Conservation (phyloP, 176 grass and related monocot genomes). For the Sorghum bicolor region DNA sequence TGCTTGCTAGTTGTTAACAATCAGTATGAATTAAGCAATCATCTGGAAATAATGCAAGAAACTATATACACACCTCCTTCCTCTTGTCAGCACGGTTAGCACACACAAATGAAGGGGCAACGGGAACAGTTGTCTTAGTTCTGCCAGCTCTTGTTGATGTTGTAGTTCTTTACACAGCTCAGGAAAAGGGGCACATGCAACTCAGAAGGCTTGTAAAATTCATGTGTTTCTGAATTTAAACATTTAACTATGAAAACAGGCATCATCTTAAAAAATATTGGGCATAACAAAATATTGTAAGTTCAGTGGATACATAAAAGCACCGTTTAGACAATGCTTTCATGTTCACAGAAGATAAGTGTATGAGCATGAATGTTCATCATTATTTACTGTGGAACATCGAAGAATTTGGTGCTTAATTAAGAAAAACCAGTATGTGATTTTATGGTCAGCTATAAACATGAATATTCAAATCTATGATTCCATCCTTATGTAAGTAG, state of each 20-base stretch:
- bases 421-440: neutral
- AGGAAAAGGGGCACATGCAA: slow-evolving; percentile 45
- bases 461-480: neutral
- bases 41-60: slow-evolving; percentile 11
- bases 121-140: slow-evolving; percentile 51
- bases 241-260: neutral
- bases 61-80: slow-evolving; percentile 47
- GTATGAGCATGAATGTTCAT: neutral
- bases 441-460: slow-evolving; percentile 4
- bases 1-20: neutral
- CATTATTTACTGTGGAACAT: neutral
- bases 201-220: neutral
- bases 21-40: neutral
- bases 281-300: neutral
- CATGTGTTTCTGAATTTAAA: slow-evolving; percentile 27
- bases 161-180: slow-evolving; percentile 49
- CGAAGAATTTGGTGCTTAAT: neutral
- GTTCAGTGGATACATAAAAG: slow-evolving; percentile 10
- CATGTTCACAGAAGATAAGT: neutral
- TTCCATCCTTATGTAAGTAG: neutral
- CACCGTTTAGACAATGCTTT: neutral
- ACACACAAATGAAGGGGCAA: slow-evolving; percentile 59
- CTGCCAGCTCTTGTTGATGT: slow-evolving; percentile 45
- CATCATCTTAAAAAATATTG: slow-evolving; percentile 5
- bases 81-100: slow-evolving; percentile 73